Percentiles rank a stretch among this genome's conserved stretches.
phyloP scores from a whole-genome alignment of 2,329 filamentous ascomycete species.

The Cladobotryum protrusum region DNA sequence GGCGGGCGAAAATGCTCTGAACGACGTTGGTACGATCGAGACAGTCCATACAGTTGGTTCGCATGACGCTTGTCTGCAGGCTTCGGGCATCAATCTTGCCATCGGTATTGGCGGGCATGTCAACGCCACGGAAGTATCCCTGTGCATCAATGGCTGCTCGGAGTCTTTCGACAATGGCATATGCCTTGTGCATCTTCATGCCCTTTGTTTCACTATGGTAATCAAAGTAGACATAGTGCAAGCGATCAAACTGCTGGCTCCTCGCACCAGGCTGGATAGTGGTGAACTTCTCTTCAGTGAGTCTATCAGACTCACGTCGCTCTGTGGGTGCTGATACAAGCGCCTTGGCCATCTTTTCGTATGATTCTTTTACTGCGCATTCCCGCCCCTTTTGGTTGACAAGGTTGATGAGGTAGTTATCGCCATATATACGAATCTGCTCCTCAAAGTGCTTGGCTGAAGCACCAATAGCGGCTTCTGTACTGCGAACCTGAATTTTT shows the following conservation, averaged over 20 bases:
- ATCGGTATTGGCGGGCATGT: slow-evolving; percentile 66
- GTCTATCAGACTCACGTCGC: slow-evolving; percentile 55
- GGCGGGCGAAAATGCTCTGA: slow-evolving; percentile 91
- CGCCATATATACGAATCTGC: slow-evolving; percentile 88
- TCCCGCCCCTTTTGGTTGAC: slow-evolving; percentile 96
- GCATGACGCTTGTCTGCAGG: slow-evolving; percentile 81
- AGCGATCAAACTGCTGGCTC: slow-evolving; percentile 63
- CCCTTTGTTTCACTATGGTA: slow-evolving; percentile 98
- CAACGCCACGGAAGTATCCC: slow-evolving; percentile 87
- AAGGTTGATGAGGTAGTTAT: slow-evolving; percentile 94
- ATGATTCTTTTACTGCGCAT: slow-evolving; percentile 81
- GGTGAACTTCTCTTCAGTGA: slow-evolving; percentile 74
- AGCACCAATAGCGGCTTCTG: slow-evolving; percentile 72
- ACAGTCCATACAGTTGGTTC: slow-evolving; percentile 99
- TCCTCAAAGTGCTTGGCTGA: slow-evolving; percentile 86
- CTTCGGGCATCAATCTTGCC: slow-evolving; percentile 74
- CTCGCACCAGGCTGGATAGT: slow-evolving; percentile 60
- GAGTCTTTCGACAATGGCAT: slow-evolving; percentile 77
- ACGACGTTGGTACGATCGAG: slow-evolving; percentile 96
- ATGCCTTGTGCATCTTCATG: slow-evolving; percentile 84
- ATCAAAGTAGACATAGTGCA: slow-evolving; percentile 98
- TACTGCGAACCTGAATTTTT: slow-evolving; percentile 77
- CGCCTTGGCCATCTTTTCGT: slow-evolving; percentile 80
- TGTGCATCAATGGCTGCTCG: slow-evolving; percentile 69
- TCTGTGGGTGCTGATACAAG: slow-evolving; percentile 66